These are phyloP conservation scores for Paramecium primaurelia DNA, from an alignment of 73 alveolate species.

Conservation along the genomic window DNA sequence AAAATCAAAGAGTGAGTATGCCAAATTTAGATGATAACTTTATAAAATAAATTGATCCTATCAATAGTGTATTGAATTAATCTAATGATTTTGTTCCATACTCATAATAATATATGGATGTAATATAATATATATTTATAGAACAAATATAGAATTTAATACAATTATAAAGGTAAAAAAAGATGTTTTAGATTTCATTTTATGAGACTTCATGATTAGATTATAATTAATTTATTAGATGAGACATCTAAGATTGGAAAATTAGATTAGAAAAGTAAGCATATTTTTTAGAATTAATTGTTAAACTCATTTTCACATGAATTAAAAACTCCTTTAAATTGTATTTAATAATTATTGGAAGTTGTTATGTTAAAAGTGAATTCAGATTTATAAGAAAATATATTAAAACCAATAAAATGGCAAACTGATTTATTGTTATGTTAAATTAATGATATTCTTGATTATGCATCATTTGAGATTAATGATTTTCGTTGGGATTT, in stretches of 20 bases:
- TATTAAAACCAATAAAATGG: background rate
- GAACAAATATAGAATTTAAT: background rate
- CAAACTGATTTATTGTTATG: background rate
- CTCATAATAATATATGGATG: background rate
- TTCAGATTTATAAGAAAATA: background rate
- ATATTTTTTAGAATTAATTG: background rate
- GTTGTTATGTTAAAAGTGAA: background rate
- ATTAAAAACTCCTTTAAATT: slow-evolving; percentile 2
- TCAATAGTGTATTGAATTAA: background rate
- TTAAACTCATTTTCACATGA: slow-evolving; percentile 31
- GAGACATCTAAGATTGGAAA: background rate
- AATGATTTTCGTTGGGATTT: background rate
- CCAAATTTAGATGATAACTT: background rate
- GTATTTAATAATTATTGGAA: background rate
- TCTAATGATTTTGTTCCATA: background rate
- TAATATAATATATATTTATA: background rate
- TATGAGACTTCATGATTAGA: background rate
- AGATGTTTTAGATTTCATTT: background rate
- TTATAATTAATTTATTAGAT: background rate
- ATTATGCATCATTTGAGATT: background rate
- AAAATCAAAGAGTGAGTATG: background rate
- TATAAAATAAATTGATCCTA: background rate
- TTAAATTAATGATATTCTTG: slow-evolving; percentile 19
- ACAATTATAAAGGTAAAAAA: background rate
- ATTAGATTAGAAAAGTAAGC: background rate